Evolutionary conservation across 768 basidiomycete species (phyloP).

Genomic region (Phylloporus sp.): DNA sequence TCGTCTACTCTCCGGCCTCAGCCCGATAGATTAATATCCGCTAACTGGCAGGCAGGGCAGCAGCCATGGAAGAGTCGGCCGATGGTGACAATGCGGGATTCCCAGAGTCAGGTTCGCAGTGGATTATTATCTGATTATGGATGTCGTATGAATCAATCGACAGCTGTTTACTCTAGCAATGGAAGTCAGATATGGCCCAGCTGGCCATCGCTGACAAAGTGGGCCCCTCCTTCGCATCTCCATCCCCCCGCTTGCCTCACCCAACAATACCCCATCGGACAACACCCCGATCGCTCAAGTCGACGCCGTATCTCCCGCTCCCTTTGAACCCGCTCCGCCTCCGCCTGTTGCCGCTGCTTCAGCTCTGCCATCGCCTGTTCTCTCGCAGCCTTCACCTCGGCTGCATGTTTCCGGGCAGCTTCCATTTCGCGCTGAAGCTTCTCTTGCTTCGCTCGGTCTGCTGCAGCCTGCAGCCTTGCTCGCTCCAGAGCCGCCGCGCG

Average conservation of each 20-base stretch:
- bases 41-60: no score
- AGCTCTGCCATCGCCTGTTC: constrained; percentile 24
- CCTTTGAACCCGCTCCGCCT: constrained; percentile 25
- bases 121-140: no score
- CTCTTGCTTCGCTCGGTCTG: constrained; percentile 17
- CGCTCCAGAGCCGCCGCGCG: constrained; percentile 17
- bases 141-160: neutral
- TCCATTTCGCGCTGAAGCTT: constrained; percentile 25
- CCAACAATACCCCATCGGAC: constrained; percentile 44
- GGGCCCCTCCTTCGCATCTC: constrained; percentile 43
- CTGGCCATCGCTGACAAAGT: constrained; percentile 33
- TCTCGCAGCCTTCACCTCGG: constrained; percentile 19
- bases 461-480: constrained; percentile 16
- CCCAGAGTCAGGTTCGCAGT: no score
- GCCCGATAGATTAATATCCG: no score
- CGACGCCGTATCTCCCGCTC: constrained; percentile 35
- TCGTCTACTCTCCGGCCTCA: no score
- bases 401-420: constrained; percentile 20
- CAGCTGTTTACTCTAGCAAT: neutral
- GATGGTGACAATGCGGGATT: no score
- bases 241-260: constrained; percentile 37
- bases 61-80: no score
- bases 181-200: constrained; percentile 15
- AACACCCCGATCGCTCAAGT: constrained; percentile 46
- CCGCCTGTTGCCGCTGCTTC: constrained; percentile 33